Evolutionary conservation across 164 flowering plant species (phyloP).

Genomic region (Hamamelis virginiana): DNA sequence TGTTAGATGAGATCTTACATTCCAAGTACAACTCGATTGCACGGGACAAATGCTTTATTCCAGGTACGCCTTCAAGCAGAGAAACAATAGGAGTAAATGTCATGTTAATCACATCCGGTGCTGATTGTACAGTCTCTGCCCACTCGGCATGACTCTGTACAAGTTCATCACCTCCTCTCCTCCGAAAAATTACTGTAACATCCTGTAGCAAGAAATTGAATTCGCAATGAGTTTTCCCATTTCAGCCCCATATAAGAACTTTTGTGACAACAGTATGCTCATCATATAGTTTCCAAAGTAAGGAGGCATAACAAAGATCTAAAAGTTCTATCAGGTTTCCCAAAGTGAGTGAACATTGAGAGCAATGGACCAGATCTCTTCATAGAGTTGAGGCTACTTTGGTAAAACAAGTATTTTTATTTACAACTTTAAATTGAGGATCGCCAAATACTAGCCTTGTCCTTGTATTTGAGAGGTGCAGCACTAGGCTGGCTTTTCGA

Average conservation of each 20-base stretch:
- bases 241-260: not conserved
- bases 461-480: constrained; percentile 65
- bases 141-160: constrained; percentile 85
- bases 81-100: constrained; percentile 83
- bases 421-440: not conserved
- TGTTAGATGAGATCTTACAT: constrained; percentile 53
- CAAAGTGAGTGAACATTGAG: not conserved
- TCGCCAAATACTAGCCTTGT: constrained; percentile 61
- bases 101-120: constrained; percentile 97
- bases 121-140: constrained; percentile 62
- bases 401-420: not conserved
- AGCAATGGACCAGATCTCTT: not conserved
- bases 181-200: constrained; percentile 93
- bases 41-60: constrained; percentile 76
- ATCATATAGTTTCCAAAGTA: not conserved
- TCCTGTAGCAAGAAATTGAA: constrained; percentile 58
- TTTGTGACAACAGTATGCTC: not conserved
- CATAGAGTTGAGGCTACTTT: not conserved
- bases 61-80: constrained; percentile 80
- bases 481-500: constrained; percentile 50
- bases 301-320: too few relatives aligned
- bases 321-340: not conserved
- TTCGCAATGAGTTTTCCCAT: constrained; percentile 2
- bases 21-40: constrained; percentile 90
- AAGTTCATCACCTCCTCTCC: constrained; percentile 98